phyloP scores from a whole-genome alignment of 257 asterid species.

The Solanum chilense region DNA sequence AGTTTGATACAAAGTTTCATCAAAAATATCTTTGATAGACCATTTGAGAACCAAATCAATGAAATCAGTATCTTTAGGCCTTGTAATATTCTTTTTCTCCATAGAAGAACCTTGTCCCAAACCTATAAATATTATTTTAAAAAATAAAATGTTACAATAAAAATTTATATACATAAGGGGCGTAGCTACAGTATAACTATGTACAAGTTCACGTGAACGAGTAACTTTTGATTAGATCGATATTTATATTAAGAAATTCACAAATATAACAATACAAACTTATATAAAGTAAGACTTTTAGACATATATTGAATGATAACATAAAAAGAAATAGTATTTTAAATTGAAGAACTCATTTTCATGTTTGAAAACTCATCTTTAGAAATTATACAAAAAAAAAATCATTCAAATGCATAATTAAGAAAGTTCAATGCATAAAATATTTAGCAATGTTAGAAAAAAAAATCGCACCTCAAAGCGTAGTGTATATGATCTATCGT shows the following conservation, averaged over 20 bases:
- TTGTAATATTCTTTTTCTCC: neutral
- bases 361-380: neutral
- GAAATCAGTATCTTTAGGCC: neutral
- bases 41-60: slow-evolving; percentile 26
- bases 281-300: neutral
- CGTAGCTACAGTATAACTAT: neutral
- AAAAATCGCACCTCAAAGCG: neutral
- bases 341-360: neutral
- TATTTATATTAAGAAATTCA: neutral
- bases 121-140: neutral
- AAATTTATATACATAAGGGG: neutral
- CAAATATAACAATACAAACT: neutral
- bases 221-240: neutral
- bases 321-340: neutral
- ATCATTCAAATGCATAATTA: neutral
- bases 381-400: neutral
- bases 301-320: neutral
- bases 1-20: slow-evolving; percentile 16
- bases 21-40: slow-evolving; percentile 26
- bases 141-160: neutral
- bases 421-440: neutral
- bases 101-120: neutral
- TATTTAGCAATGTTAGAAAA: neutral
- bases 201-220: neutral
- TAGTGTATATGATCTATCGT: neutral